These are phyloP conservation scores for Allium cepa DNA, from an alignment of 106 monocot genomes.

Conservation along the genomic window DNA sequence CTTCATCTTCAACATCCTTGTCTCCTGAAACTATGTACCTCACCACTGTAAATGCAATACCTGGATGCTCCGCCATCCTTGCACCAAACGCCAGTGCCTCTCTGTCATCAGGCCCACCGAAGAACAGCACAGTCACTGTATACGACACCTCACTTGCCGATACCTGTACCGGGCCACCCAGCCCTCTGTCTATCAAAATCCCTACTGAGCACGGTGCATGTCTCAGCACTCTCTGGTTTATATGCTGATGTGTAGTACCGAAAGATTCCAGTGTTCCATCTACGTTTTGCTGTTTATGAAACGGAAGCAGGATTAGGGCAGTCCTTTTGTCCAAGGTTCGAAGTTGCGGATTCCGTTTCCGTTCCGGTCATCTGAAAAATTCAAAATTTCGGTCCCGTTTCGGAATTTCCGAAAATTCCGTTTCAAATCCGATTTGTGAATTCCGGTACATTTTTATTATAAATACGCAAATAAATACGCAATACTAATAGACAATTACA, in stretches of 20 bases:
- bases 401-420: too few species aligned
- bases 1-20: background rate
- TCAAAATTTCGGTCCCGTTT: too few species aligned
- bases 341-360: too few species aligned
- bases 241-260: slow-evolving; percentile 9
- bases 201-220: slow-evolving; percentile 42
- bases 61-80: slow-evolving; percentile 46
- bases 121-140: slow-evolving; percentile 23
- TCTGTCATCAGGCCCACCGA: slow-evolving; percentile 44
- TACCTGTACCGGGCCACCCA: slow-evolving; percentile 24
- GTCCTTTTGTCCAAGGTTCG: slow-evolving; percentile 29
- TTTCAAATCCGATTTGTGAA: too few species aligned
- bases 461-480: too few species aligned
- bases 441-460: too few species aligned
- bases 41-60: slow-evolving; percentile 22
- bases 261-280: slow-evolving; percentile 33
- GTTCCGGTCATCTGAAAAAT: too few species aligned
- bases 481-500: too few species aligned
- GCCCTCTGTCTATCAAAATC: slow-evolving; percentile 32
- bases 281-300: slow-evolving; percentile 24
- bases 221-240: slow-evolving; percentile 32
- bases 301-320: slow-evolving; percentile 35
- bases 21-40: slow-evolving; percentile 10
- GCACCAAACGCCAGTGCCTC: slow-evolving; percentile 37
- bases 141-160: slow-evolving; percentile 27